Evolutionary conservation across 2,329 filamentous ascomycete species (phyloP).

Genomic region (Diaporthe eres): DNA sequence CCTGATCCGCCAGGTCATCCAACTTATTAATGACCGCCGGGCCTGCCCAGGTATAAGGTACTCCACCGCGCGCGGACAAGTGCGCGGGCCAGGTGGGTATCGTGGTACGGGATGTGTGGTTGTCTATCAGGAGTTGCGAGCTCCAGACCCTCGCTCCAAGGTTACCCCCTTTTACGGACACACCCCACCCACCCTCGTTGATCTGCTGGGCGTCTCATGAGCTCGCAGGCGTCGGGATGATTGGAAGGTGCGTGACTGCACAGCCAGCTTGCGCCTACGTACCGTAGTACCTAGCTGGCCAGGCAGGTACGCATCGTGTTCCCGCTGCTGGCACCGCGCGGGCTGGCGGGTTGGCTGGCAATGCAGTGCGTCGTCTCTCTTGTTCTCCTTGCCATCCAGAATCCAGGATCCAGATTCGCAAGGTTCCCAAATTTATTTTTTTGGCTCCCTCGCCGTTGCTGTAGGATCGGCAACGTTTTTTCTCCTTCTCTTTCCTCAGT

Average conservation of each 20-base stretch:
- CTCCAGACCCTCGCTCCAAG: constrained; percentile 32
- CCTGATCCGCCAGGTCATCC: constrained; percentile 19
- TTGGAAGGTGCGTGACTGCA: constrained; percentile 34
- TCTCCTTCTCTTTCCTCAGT: constrained; percentile 32
- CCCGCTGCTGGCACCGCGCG: constrained; percentile 1
- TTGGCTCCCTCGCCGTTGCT: constrained; percentile 28
- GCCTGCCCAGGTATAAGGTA: constrained; percentile 11
- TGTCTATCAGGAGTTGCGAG: constrained; percentile 30
- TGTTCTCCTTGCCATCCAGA: constrained; percentile 23
- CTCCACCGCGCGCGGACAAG: background rate
- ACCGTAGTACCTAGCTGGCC: background rate
- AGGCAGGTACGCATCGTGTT: constrained; percentile 24
- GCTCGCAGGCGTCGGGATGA: constrained; percentile 28
- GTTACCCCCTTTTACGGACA: constrained; percentile 36
- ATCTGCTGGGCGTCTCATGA: constrained; percentile 34
- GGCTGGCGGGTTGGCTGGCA: background rate
- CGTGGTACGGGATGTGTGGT: background rate
- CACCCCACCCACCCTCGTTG: constrained; percentile 32
- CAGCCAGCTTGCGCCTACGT: constrained; percentile 31
- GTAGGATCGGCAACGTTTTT: constrained; percentile 41
- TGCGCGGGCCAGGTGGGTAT: background rate
- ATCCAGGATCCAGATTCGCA: constrained; percentile 18
- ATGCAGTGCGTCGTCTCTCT: background rate
- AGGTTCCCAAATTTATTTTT: constrained; percentile 36
- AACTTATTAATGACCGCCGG: constrained; percentile 2